Percentiles rank a stretch among this genome's conserved stretches.
Evolutionary conservation across 768 basidiomycete genomes (phyloP).

Genomic region (Collybia mongolica): DNA sequence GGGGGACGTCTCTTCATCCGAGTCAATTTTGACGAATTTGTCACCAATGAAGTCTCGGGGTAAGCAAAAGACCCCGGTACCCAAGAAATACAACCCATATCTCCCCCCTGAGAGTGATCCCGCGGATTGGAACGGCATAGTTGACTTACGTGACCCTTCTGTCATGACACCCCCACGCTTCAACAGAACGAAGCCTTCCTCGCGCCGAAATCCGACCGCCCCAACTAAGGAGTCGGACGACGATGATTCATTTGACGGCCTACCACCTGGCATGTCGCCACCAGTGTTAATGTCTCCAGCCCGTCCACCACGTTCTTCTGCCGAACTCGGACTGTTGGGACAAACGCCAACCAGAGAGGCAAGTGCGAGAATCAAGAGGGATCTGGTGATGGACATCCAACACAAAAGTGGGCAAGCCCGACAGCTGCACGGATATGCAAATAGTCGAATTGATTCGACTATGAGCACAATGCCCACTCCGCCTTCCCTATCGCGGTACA

Average conservation of each 20-base stretch:
- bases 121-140: constrained; percentile 68
- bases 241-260: constrained; percentile 51
- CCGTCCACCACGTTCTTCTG: constrained; percentile 45
- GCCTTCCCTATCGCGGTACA: constrained; percentile 71
- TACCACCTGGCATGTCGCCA: constrained; percentile 61
- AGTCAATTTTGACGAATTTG: constrained; percentile 26
- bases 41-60: constrained; percentile 52
- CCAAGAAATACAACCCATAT: constrained; percentile 59
- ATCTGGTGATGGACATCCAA: constrained; percentile 58
- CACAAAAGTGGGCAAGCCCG: constrained; percentile 29
- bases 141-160: constrained; percentile 64
- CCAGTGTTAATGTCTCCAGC: constrained; percentile 57
- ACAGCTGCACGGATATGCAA: constrained; percentile 18
- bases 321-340: constrained; percentile 48
- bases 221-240: constrained; percentile 32
- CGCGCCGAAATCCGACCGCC: constrained; percentile 14
- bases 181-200: constrained; percentile 11
- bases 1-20: constrained; percentile 35
- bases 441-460: constrained; percentile 51
- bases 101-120: constrained; percentile 50
- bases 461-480: constrained; percentile 70
- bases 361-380: constrained; percentile 63
- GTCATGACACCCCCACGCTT: constrained; percentile 44
- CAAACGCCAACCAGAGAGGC: constrained; percentile 75
- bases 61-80: constrained; percentile 57